phyloP scores from a whole-genome alignment of 2,329 filamentous ascomycete species.

The Pseudogymnoascus destructans region DNA sequence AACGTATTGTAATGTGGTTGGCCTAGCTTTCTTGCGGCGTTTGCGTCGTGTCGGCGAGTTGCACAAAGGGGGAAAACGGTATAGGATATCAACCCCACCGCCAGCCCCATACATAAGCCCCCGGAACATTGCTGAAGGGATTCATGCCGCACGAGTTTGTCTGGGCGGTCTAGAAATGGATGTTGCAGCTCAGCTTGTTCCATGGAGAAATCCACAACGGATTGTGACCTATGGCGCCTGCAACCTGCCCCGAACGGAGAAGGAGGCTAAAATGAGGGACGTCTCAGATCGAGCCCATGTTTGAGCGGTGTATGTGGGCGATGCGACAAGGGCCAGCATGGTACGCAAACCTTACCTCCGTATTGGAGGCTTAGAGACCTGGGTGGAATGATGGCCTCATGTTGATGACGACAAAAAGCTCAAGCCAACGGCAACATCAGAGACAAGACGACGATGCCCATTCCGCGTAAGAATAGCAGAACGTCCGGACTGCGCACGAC shows the following conservation, averaged over 20 bases:
- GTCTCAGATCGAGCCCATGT: slow-evolving; percentile 6
- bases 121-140: background rate
- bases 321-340: slow-evolving; percentile 2
- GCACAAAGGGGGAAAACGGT: background rate
- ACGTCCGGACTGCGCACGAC: background rate
- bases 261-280: slow-evolving; percentile 6
- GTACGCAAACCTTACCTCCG: slow-evolving; percentile 1
- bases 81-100: background rate
- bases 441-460: background rate
- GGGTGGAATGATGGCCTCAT: background rate
- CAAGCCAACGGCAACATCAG: slow-evolving; percentile 2
- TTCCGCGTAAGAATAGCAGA: background rate
- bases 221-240: background rate
- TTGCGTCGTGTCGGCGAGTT: slow-evolving; percentile 1
- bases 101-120: background rate
- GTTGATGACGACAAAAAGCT: background rate
- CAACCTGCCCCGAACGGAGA: background rate
- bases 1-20: slow-evolving; percentile 1
- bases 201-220: background rate
- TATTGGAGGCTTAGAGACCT: background rate
- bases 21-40: slow-evolving; percentile 1
- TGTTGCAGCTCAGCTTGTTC: background rate
- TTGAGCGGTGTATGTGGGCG: slow-evolving; percentile 3
- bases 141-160: background rate
- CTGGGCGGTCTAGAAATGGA: slow-evolving; percentile 8